Base-by-base conservation (phyloP, 371 early-diverging fungal species). In the Nematocida displodere region DNA sequence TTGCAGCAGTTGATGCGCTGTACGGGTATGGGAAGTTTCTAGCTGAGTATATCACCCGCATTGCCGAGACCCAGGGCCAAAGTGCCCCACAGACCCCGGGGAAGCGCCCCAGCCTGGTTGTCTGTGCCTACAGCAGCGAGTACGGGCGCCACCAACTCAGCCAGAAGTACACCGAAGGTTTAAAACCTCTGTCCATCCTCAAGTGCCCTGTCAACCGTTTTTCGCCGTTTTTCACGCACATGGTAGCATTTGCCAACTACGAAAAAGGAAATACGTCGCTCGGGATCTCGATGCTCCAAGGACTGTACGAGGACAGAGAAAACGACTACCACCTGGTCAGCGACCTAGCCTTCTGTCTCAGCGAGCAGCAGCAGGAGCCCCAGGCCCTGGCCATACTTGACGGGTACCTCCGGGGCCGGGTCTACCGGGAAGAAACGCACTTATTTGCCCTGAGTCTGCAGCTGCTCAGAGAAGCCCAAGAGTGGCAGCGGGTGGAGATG, bases 11-110 rank as follows among this genome's bases (percentile, higher is more conserved):
- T 42, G 44, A 42, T n/a, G n/a, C 7, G 36, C 1, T 71, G 22
- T 71, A 62, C 44, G 39, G 24, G 26, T 71, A 71, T 50, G 28
- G 44, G 22, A 22, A 48, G 59, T 71, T 71, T 58, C 42, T 59
- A 0, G 44, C 29, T 2, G 40, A 44, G 64, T 68, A 61, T 47
- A 46, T 49, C 20, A 56, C 44, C 47, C 37, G 44, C 15, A 58
- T 7, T 36, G 17, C 37, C 15, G n/a, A 4, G 7, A 15, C 56
- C 31, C n/a, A n/a, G n/a, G n/a, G n/a, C n/a, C n/a, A n/a, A n/a
- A n/a, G n/a, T n/a, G n/a, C n/a, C n/a, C n/a, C n/a, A n/a, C n/a
- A n/a, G n/a, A n/a, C n/a, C n/a, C n/a, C n/a, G n/a, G n/a, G n/a
- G n/a, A n/a, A n/a, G n/a, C n/a, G n/a, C n/a, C n/a, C n/a, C n/a